Conservation (phyloP, 176 grass and related monocot genomes). For the Aegilops bicornis region DNA sequence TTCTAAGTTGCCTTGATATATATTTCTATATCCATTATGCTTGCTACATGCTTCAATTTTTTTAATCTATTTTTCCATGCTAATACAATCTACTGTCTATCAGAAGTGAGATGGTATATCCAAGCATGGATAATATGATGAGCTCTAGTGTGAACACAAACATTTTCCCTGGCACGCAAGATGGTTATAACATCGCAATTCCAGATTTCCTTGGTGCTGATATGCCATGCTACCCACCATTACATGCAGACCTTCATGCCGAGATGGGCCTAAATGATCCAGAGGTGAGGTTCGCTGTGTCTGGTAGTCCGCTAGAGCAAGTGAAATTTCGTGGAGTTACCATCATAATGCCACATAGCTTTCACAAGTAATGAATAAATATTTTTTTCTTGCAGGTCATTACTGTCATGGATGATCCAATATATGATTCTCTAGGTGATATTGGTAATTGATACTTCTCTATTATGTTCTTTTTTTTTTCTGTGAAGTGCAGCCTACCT, state of each 20-base stretch:
- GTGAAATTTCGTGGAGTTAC: not conserved
- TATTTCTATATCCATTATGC: conserved; percentile 7
- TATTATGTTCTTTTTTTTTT: conserved; percentile 12
- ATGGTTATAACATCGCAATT: conserved; percentile 70
- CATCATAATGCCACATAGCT: not conserved
- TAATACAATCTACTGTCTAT: conserved; percentile 33
- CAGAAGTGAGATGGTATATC: conserved; percentile 58
- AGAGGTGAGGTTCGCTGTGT: conserved; percentile 34
- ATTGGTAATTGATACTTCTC: conserved; percentile 51
- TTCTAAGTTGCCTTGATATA: conserved; percentile 19
- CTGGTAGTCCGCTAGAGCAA: not conserved
- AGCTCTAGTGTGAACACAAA: conserved; percentile 43
- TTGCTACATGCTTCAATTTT: conserved; percentile 3
- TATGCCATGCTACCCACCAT: conserved; percentile 70
- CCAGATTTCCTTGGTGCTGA: conserved; percentile 86
- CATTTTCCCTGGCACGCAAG: conserved; percentile 69
- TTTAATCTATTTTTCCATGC: not conserved
- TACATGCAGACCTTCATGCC: conserved; percentile 63
- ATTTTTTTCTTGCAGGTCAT: conserved; percentile 51
- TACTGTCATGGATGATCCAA: conserved; percentile 72
- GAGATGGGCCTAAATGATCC: conserved; percentile 56
- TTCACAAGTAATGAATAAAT: not conserved
- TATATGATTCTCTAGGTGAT: conserved; percentile 72
- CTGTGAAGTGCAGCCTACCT: not conserved
- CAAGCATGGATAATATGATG: conserved; percentile 65